Base-by-base conservation (phyloP, 495 filamentous ascomycete genomes). In the Aspergillus incahuasiensis region DNA sequence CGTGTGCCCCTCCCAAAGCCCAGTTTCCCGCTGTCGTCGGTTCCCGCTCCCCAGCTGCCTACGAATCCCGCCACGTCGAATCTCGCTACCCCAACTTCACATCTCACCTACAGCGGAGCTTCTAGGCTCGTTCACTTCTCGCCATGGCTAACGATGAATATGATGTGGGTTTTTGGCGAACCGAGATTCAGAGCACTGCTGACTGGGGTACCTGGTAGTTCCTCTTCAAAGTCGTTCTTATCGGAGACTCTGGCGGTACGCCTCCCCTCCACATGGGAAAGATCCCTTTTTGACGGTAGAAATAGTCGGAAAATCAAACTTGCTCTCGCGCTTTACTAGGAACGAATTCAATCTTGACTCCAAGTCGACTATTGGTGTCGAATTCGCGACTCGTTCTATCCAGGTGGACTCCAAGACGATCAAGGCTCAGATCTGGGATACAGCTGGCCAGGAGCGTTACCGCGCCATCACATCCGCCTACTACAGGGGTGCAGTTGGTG, bases 401-500 rank as follows among this genome's bases (percentile, higher is more conserved):
- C 94, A 97, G 75, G 95, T 99, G 66, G 95, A 99, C 76, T 85
- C 88, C 64, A 99, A 99, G 82, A 99, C 94, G 62, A 99, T 99
- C 86, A 99, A 99, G 82, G 94, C 94, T 65, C 94, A 99, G 80
- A 99, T 99, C 69, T 99, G 95, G 95, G 95, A 99, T 79, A 99
- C 95, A 52, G 95, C 95, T 50, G 95, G 95, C 65, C 95, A 99
- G 77, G 95, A 99, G 76, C 86, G 95, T 66, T 99, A 97, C 76
- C 89, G 95, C 68, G 94, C 95, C 70, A 97, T 99, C 70, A 99
- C 95, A 57, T 96, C 92, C 50, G 94, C 95, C 50, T 99, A 99
- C 79, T 99, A 97, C 74, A 86, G 95, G 61, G 95, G 95, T 62
- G 95, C 95, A 25, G 95, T 97, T 46, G 95, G 95, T 58, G 95